Base-by-base conservation (phyloP, 2,329 filamentous ascomycete genomes). In the Fusarium falciforme region DNA sequence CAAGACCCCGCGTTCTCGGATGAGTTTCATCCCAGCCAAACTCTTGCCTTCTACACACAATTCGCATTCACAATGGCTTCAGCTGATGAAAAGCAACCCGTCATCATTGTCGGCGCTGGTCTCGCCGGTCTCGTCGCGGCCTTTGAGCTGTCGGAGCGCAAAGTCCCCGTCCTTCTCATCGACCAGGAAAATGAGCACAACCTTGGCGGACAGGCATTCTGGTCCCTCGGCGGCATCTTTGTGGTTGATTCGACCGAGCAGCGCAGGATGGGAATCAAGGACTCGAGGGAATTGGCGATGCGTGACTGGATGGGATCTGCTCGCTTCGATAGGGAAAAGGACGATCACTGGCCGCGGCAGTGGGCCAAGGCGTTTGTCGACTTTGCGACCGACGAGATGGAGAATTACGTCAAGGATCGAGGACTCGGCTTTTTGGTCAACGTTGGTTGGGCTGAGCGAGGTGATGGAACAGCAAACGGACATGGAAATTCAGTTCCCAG, bases 341-440 rank as follows among this genome's bases (percentile, higher is more conserved):
- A 89, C 63, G 89, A 91, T 78, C 79, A 82, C 76, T 91, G 89
- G 89, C 89, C 89, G 44, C 84, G 86, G 10, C 82, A 84, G 59
- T 92, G 90, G 90, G 89, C 90, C n/a, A 86, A 89, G 78, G 89
- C 89, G 0, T 91, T 91, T 80, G 89, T 91, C 62, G 82, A 91
- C 80, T 91, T 92, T 78, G 89, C 90, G 2, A 80, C 87, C 8
- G 87, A 89, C 75, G 88, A 87, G 73, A 86, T 91, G 85, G 89
- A 91, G 81, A 69, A 73, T 27, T 92, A 91, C 68, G 84, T 91
- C 70, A 88, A 87, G 74, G 84, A 80, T 0, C 81, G 83, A 7
- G 90, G 90, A 2, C 74, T 90, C 20, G 83, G 85, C 0, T 90
- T 91, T 70, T 64, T 89, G 35, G 76, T 83, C 58, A 89, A 86